Evolutionary conservation across 345 rosid species (phyloP), one percentile per base, ranked within the genome.

Genomic region (Eucalyptus marginata): DNA sequence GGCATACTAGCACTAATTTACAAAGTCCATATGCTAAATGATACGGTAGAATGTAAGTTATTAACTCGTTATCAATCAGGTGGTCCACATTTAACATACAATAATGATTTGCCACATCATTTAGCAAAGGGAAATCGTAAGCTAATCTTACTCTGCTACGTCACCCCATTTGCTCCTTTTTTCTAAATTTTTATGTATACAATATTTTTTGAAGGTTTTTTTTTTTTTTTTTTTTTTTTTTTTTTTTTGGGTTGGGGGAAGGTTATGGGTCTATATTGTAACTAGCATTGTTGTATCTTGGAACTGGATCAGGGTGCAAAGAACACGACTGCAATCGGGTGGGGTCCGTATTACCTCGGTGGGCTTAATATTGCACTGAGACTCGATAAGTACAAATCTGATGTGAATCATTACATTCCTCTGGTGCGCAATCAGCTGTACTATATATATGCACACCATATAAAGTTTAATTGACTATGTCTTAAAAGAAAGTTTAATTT

Each of bases 221-320:
- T n/a, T n/a, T n/a, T n/a, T n/a, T n/a, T n/a, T n/a, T n/a, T n/a
- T n/a, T n/a, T n/a, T 49, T 49, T 49, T 25, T 3, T 24, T 58
- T 7, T 62, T 13, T 59, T 4, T 27, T 29, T 4, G 2, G 2
- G 15, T 5, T 2, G 17, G 51, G 8, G 8, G 20, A 3, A 3
- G 7, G 33, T 64, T 4, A 36, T 31, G 44, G 44, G 80, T 16
- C 80, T 68, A 68, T 9, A 36, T 33, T 33, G 7, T 8, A 33
- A 33, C 24, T 68, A 33, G 80, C 13, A 33, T 33, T 40, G 13
- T 68, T 33, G 80, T 33, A 68, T 16, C 18, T 33, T 71, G 13
- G 44, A 71, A 33, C 25, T 71, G 46, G 46, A 36, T 71, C 8
- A 24, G 46, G 27, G 46, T 71, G 81, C 25, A 18, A 24, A 5